Percentiles rank a stretch among this genome's conserved stretches.
Conservation (phyloP, 1,284 basidiomycete genomes). For the Trametes sp. region DNA sequence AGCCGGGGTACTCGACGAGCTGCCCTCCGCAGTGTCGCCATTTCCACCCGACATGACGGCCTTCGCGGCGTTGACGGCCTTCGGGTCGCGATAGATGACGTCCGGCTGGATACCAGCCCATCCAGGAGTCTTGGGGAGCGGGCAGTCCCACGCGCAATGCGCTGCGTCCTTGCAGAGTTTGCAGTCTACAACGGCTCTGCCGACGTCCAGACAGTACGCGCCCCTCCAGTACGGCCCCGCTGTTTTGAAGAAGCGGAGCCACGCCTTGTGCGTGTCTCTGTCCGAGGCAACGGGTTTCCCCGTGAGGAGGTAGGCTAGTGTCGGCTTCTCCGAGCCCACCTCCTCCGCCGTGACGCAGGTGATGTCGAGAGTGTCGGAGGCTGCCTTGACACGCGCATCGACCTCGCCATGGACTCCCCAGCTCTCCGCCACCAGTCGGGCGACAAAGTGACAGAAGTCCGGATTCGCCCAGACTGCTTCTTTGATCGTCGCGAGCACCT, state of each 20-base stretch:
- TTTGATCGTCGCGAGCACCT: conserved; percentile 7
- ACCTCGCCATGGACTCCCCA: conserved; percentile 3
- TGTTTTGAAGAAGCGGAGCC: conserved; percentile 8
- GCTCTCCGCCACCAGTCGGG: background rate
- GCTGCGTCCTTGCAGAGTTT: conserved; percentile 13
- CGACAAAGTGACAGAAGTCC: conserved; percentile 5
- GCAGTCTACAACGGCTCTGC: conserved; percentile 4
- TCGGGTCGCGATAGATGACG: conserved; percentile 3
- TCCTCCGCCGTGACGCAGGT: conserved; percentile 1
- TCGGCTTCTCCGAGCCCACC: background rate
- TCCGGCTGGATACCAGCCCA: conserved; percentile 4
- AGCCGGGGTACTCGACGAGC: background rate
- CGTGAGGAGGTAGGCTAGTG: conserved; percentile 4
- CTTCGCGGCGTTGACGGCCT: background rate
- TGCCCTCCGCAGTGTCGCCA: background rate
- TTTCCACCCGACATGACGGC: background rate
- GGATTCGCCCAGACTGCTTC: conserved; percentile 1
- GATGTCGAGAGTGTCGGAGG: conserved; percentile 3
- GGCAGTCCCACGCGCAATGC: conserved; percentile 10
- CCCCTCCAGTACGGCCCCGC: background rate
- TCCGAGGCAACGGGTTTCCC: conserved; percentile 2
- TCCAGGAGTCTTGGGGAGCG: conserved; percentile 6
- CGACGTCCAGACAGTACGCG: background rate
- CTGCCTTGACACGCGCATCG: background rate
- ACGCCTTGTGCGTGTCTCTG: background rate